These are phyloP conservation scores for Rhizopus arrhizus DNA, from an alignment of 371 early-diverging fungal species.

Conservation along the genomic window DNA sequence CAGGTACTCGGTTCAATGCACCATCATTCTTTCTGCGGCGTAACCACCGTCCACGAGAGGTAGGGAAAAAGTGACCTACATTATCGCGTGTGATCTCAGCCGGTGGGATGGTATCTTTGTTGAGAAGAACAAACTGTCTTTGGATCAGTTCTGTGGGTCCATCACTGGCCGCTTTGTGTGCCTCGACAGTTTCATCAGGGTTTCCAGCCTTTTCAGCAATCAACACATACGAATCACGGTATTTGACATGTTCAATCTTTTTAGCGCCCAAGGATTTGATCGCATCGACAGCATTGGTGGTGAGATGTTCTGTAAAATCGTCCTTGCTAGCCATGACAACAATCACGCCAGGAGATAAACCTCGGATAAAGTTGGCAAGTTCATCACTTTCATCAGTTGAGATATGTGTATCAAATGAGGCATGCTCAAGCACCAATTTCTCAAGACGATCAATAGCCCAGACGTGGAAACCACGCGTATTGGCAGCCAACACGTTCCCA, in stretches of 20 bases:
- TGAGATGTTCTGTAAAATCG: conserved; percentile 71
- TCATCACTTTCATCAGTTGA: conserved; percentile 72
- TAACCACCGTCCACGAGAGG: conserved; percentile 75
- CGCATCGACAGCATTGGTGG: conserved; percentile 57
- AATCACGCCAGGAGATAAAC: conserved; percentile 64
- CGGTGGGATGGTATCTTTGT: conserved; percentile 28
- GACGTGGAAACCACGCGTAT: conserved; percentile 77
- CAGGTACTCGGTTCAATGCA: conserved; percentile 80
- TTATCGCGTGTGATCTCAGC: conserved; percentile 40
- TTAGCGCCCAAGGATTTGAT: conserved; percentile 67
- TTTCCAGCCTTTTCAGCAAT: conserved; percentile 63
- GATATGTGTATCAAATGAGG: conserved; percentile 78
- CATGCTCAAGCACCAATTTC: conserved; percentile 68
- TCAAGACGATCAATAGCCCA: conserved; percentile 71
- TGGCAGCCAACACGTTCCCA: conserved; percentile 55
- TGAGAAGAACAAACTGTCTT: conserved; percentile 40
- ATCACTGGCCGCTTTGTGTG: conserved; percentile 46
- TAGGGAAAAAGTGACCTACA: conserved; percentile 60
- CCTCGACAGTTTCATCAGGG: conserved; percentile 30
- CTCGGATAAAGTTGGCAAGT: conserved; percentile 68
- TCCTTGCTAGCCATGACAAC: conserved; percentile 73
- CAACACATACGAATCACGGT: conserved; percentile 83
- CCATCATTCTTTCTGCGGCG: conserved; percentile 83
- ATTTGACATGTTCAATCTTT: conserved; percentile 56
- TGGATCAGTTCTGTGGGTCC: conserved; percentile 58